Percentiles rank a stretch among this genome's conserved stretches.
These are phyloP conservation scores for Gymnopus androsaceus DNA, from an alignment of 1,284 basidiomycete species.

Conservation along the genomic window DNA sequence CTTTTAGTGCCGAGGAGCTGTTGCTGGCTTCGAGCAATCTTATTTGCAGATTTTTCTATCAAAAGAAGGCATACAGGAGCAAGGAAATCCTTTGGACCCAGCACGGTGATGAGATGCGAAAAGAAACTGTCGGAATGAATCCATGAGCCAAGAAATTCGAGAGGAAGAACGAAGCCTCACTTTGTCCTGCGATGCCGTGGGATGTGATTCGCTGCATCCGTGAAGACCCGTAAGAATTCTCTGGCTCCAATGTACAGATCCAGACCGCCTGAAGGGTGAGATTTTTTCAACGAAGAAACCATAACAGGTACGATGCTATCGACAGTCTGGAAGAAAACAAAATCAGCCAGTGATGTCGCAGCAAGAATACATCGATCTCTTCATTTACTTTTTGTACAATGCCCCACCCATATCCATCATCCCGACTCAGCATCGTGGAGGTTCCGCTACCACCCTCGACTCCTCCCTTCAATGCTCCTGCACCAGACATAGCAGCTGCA, in stretches of 20 bases:
- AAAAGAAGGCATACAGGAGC: slow-evolving; percentile 86
- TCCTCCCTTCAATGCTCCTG: background rate
- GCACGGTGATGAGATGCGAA: slow-evolving; percentile 83
- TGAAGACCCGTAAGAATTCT: slow-evolving; percentile 85
- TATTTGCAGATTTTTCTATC: slow-evolving; percentile 77
- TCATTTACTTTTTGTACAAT: slow-evolving; percentile 84
- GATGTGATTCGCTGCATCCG: slow-evolving; percentile 85
- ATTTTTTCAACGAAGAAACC: slow-evolving; percentile 70
- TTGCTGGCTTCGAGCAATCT: slow-evolving; percentile 50
- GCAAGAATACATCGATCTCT: background rate
- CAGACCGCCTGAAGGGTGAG: slow-evolving; percentile 48
- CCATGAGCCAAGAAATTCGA: slow-evolving; percentile 14
- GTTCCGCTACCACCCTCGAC: background rate
- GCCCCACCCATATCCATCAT: slow-evolving; percentile 93
- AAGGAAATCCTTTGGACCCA: slow-evolving; percentile 83
- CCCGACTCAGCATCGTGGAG: slow-evolving; percentile 92
- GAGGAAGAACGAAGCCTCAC: slow-evolving; percentile 42
- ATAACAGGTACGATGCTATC: slow-evolving; percentile 94
- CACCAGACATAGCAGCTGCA: slow-evolving; percentile 1
- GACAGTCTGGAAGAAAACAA: slow-evolving; percentile 67
- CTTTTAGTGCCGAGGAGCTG: background rate
- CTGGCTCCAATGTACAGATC: slow-evolving; percentile 68
- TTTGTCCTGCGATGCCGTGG: slow-evolving; percentile 85
- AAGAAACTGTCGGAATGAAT: slow-evolving; percentile 69
- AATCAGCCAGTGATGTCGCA: background rate